Base-by-base conservation (phyloP, 2,329 filamentous ascomycete species). In the Trichophyton simii region DNA sequence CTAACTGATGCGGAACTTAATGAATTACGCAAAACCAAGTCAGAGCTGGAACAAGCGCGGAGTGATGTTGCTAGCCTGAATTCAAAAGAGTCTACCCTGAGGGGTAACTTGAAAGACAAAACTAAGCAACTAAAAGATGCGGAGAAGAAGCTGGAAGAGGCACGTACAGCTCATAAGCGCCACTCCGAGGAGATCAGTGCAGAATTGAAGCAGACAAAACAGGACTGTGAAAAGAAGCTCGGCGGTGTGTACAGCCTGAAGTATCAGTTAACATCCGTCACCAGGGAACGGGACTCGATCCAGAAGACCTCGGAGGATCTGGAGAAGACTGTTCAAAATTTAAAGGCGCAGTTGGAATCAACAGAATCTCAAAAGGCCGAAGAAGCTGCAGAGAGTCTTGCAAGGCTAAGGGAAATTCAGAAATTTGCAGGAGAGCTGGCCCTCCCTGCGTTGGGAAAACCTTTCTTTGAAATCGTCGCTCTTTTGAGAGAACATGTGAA, bases 321-420 rank as follows among this genome's bases (percentile, higher is more conserved):
- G 11, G 73, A 74, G 60, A 70, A 65, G 41, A 71, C 67, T 58
- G 72, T 72, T 52, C 66, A 67, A 3, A 72, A 74, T 3, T 63
- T 75, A 13, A 72, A 76, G 63, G 71, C 73, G 61, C 74, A 71
- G 62, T 72, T 75, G 42, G 68, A 67, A 25, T 68, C 68, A 1
- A 68, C 75, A 1, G 71, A 75, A 60, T 69, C 71, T 6, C 71
- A 75, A 46, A 63, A 75, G 13, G 69, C 65, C 1, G 68, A 68
- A 15, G 72, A 69, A 9, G 72, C 72, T 58, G 70, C 72, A 1
- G 72, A 75, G 57, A 67, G 73, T 22, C 69, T 69, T 38, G 71
- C 72, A 1, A 73, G 75, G 58, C 68, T 71, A 58, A 73, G 71
- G 58, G 72, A 72, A 1, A 64, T 76, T 11, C 73, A 73, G 38